phyloP scores from a whole-genome alignment of 192 early-diverging fungal genomes.

The Backusella liffmaniae region DNA sequence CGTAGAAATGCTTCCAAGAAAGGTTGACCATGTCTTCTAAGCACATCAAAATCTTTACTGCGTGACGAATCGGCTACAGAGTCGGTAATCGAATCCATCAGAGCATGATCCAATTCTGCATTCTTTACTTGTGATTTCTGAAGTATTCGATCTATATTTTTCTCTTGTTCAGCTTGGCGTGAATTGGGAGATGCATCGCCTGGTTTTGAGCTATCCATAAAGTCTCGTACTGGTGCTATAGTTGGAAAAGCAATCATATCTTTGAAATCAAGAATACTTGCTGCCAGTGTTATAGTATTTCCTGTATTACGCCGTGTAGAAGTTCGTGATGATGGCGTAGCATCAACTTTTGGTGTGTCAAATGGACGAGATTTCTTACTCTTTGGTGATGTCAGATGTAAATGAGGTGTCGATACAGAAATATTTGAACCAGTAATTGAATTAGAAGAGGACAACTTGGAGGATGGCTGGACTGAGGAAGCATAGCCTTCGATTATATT shows the following conservation, averaged over 20 bases:
- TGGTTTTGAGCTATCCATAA: neutral
- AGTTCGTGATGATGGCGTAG: neutral
- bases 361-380: conserved; percentile 6
- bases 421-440: neutral
- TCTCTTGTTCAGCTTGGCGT: neutral
- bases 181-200: neutral
- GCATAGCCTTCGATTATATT: conserved; percentile 19
- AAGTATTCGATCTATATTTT: conserved; percentile 8
- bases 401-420: neutral
- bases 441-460: neutral
- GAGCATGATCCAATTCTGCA: conserved; percentile 16
- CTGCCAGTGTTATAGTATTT: neutral
- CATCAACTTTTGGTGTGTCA: conserved; percentile 2
- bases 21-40: conserved; percentile 50
- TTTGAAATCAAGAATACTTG: conserved; percentile 13
- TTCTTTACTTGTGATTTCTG: neutral
- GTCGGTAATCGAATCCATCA: conserved; percentile 20
- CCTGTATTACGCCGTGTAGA: neutral
- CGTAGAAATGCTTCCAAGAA: conserved; percentile 50
- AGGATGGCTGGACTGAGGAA: neutral
- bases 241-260: conserved; percentile 21
- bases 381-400: conserved; percentile 11
- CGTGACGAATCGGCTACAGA: conserved; percentile 7
- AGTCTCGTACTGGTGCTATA: neutral
- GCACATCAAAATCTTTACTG: conserved; percentile 35